Evolutionary conservation across 345 rosid species (phyloP).

Genomic region (Brassica incana): DNA sequence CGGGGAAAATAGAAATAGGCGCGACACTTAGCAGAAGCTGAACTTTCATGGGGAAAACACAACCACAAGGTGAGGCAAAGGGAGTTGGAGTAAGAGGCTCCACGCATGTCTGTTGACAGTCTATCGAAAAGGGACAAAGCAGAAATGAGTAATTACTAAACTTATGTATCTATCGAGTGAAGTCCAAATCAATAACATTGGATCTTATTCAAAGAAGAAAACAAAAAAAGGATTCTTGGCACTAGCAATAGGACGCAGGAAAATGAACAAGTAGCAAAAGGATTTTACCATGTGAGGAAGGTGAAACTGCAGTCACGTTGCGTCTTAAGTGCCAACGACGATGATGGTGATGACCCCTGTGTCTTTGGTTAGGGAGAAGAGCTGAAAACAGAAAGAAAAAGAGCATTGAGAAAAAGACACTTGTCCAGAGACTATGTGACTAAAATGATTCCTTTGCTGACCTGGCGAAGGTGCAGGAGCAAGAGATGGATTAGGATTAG

Average conservation of each 20-base stretch:
- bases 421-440: neutral
- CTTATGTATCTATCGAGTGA: neutral
- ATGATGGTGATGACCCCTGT: conserved; percentile 53
- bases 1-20: conserved; percentile 79
- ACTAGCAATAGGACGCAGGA: too few species aligned
- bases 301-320: conserved; percentile 54
- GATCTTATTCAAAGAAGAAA: too few species aligned
- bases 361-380: conserved; percentile 49
- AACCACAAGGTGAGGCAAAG: conserved; percentile 94
- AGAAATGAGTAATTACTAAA: conserved; percentile 10
- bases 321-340: conserved; percentile 24
- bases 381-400: conserved; percentile 42
- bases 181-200: too few species aligned
- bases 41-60: conserved; percentile 97
- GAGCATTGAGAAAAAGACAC: neutral
- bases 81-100: conserved; percentile 93
- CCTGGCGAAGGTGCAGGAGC: conserved; percentile 54
- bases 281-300: conserved; percentile 62
- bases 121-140: conserved; percentile 46
- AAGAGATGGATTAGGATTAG: conserved; percentile 43
- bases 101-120: conserved; percentile 82
- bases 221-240: too few species aligned
- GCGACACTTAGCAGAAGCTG: conserved; percentile 81
- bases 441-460: conserved; percentile 39
- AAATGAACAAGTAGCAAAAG: neutral